Evolutionary conservation across 2,329 filamentous ascomycete species (phyloP).

Genomic region (Penicillium brasilianum): DNA sequence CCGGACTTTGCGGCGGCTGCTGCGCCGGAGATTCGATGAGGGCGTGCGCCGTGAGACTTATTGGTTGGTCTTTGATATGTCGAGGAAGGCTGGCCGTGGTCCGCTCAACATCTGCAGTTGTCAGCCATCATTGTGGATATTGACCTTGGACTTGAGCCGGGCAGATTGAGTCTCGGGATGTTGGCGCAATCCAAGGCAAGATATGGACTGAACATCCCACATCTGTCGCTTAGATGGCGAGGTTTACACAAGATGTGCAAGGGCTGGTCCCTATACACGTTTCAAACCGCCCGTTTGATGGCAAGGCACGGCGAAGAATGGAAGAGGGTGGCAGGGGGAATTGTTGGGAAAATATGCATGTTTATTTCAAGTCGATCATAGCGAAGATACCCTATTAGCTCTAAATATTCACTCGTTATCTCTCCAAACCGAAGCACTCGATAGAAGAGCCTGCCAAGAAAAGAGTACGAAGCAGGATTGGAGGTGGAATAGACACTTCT

Average conservation of each 20-base stretch:
- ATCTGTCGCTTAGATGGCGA: neutral
- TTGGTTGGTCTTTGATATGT: neutral
- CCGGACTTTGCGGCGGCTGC: conserved; percentile 41
- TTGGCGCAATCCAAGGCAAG: neutral
- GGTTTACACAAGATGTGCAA: neutral
- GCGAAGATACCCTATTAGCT: conserved; percentile 25
- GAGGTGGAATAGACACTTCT: neutral
- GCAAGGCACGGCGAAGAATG: neutral
- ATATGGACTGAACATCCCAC: neutral
- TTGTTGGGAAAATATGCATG: neutral
- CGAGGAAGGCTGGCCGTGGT: neutral
- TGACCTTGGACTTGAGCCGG: neutral
- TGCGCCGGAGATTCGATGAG: conserved; percentile 40
- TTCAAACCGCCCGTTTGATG: neutral
- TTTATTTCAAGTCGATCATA: conserved; percentile 7
- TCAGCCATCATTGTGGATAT: neutral
- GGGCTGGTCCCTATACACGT: neutral
- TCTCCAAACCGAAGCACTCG: neutral
- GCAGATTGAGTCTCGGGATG: neutral
- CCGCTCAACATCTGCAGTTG: neutral
- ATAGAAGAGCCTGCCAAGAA: neutral
- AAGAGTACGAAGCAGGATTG: too few relatives aligned
- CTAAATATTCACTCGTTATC: conserved; percentile 13
- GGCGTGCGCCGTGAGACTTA: too few relatives aligned
- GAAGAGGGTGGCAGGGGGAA: neutral